Percentiles rank a stretch among this genome's conserved stretches.
Conservation (phyloP, 129 eudicot species). For the Flaveria linearis region DNA sequence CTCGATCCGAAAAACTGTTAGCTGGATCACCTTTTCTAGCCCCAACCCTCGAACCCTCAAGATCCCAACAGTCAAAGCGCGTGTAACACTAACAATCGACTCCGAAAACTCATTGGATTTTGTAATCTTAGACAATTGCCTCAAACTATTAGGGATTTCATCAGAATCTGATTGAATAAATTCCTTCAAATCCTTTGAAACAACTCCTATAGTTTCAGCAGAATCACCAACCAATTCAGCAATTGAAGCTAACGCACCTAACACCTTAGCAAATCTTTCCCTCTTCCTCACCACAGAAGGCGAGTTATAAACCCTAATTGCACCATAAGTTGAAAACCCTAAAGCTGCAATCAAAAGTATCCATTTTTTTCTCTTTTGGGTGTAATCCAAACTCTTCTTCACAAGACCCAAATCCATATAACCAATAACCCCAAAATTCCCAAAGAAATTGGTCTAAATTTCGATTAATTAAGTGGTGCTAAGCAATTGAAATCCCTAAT, state of each 20-base stretch:
- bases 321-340: conserved; percentile 67
- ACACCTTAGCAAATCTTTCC: conserved; percentile 51
- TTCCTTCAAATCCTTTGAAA: conserved; percentile 74
- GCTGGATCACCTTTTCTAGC: conserved; percentile 26
- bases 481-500: not conserved
- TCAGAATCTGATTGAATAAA: conserved; percentile 82
- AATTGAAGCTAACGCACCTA: conserved; percentile 57
- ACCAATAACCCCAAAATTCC: conserved; percentile 1
- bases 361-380: conserved; percentile 59
- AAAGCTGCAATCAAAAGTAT: conserved; percentile 45
- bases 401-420: conserved; percentile 64
- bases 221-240: conserved; percentile 77
- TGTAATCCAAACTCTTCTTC: conserved; percentile 44
- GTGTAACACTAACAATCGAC: conserved; percentile 46
- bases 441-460: not conserved
- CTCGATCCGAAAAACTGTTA: conserved; percentile 52
- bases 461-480: not conserved
- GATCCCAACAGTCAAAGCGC: conserved; percentile 69
- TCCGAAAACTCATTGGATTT: conserved; percentile 67
- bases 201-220: conserved; percentile 66
- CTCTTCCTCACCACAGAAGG: conserved; percentile 71
- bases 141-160: conserved; percentile 79
- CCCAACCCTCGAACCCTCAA: conserved; percentile 51
- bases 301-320: conserved; percentile 52
- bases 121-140: conserved; percentile 72